Percentiles rank a stretch among this genome's conserved stretches.
phyloP scores from a whole-genome alignment of 164 flowering plant species.

The Liquidambar formosana region DNA sequence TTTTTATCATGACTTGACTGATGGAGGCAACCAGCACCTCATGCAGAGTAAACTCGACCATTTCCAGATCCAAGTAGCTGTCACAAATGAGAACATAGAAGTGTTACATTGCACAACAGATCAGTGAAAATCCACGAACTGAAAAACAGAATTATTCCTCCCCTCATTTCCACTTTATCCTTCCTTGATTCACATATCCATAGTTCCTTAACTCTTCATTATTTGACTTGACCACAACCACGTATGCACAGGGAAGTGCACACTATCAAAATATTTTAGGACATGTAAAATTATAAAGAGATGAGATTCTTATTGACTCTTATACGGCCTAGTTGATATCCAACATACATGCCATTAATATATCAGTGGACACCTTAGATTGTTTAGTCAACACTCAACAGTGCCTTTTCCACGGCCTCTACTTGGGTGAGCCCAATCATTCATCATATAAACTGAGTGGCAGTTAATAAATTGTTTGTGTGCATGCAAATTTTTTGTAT shows the following conservation, averaged over 20 bases:
- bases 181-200: not conserved
- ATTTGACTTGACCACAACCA: not conserved
- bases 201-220: not conserved
- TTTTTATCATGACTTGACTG: slow-evolving; percentile 86
- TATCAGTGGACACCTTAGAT: no score
- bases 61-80: slow-evolving; percentile 88
- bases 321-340: no score
- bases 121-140: not conserved
- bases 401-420: no score
- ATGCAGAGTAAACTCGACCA: slow-evolving; percentile 77
- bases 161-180: not conserved
- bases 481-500: no score
- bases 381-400: no score
- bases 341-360: no score
- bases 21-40: slow-evolving; percentile 73
- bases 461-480: no score
- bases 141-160: slow-evolving; percentile 1
- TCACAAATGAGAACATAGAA: not conserved
- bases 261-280: no score
- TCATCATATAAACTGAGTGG: no score
- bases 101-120: not conserved
- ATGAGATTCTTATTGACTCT: not conserved
- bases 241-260: not conserved
- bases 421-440: no score
- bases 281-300: not conserved